These are phyloP conservation scores for Phaseolus lunatus DNA, from an alignment of 306 rosid species.

Conservation along the genomic window DNA sequence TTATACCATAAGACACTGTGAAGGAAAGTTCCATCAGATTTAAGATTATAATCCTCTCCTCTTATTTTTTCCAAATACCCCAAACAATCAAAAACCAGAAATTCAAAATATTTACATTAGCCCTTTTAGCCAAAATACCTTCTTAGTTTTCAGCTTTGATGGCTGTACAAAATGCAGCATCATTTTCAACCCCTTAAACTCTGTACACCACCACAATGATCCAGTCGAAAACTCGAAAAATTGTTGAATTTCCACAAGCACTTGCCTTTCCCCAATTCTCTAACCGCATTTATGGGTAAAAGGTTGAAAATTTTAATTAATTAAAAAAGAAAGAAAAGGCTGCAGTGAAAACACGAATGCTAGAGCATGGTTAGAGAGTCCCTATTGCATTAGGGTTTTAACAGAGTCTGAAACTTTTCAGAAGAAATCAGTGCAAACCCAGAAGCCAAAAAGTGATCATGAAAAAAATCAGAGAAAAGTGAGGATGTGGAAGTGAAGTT, in stretches of 20 bases:
- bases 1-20: too few species aligned
- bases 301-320: neutral
- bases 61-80: neutral
- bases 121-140: constrained; percentile 49
- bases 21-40: too few species aligned
- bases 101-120: neutral
- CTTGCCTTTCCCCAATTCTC: neutral
- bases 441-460: neutral
- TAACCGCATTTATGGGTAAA: neutral
- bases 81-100: constrained; percentile 18
- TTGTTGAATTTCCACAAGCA: neutral
- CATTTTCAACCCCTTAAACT: constrained; percentile 53
- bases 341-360: neutral
- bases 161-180: constrained; percentile 69
- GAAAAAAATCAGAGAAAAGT: neutral
- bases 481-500: neutral
- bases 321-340: neutral
- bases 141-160: constrained; percentile 73
- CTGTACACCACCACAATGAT: neutral
- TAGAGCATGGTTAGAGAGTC: neutral
- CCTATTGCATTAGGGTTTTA: neutral
- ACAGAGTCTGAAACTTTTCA: constrained; percentile 12
- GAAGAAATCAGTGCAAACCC: constrained; percentile 1
- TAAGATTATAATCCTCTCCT: too few species aligned
- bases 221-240: neutral